phyloP scores from a whole-genome alignment of 2,329 filamentous ascomycete genomes.

The Alternaria solani region DNA sequence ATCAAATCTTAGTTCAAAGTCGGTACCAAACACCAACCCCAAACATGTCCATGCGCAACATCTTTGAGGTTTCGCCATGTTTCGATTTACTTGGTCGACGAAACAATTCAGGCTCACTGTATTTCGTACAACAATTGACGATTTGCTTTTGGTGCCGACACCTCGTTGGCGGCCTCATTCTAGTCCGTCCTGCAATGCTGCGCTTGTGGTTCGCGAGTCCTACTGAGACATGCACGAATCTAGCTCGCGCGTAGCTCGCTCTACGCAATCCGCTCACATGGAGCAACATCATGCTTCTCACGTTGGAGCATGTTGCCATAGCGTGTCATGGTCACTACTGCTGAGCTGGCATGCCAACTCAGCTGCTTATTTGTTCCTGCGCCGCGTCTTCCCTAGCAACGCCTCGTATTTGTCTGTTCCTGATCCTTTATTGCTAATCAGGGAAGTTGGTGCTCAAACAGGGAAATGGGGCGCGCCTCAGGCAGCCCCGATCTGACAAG shows the following conservation, averaged over 20 bases:
- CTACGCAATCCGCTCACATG: conserved; percentile 7
- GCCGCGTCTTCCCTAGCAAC: conserved; percentile 12
- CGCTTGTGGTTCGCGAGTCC: conserved; percentile 17
- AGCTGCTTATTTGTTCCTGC: conserved; percentile 5
- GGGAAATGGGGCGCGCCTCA: conserved; percentile 18
- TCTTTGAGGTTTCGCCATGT: neutral
- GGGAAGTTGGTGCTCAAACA: conserved; percentile 10
- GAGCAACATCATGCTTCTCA: conserved; percentile 15
- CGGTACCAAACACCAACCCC: neutral
- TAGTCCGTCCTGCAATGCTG: conserved; percentile 6
- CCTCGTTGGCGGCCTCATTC: neutral
- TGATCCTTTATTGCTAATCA: conserved; percentile 4
- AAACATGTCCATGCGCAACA: conserved; percentile 2
- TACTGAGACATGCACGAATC: conserved; percentile 21
- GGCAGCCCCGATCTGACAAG: conserved; percentile 13
- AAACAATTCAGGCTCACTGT: neutral
- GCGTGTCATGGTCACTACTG: conserved; percentile 8
- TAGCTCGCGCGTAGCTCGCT: conserved; percentile 13
- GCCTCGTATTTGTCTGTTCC: conserved; percentile 8
- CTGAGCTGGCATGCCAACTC: conserved; percentile 25
- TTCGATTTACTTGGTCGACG: conserved; percentile 1
- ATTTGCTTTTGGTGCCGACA: neutral
- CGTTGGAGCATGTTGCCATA: conserved; percentile 5
- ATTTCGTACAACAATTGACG: neutral
- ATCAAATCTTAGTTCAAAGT: conserved; percentile 6